Conservation (phyloP, 2,329 filamentous ascomycete genomes). For the Ophiostoma australiae region DNA sequence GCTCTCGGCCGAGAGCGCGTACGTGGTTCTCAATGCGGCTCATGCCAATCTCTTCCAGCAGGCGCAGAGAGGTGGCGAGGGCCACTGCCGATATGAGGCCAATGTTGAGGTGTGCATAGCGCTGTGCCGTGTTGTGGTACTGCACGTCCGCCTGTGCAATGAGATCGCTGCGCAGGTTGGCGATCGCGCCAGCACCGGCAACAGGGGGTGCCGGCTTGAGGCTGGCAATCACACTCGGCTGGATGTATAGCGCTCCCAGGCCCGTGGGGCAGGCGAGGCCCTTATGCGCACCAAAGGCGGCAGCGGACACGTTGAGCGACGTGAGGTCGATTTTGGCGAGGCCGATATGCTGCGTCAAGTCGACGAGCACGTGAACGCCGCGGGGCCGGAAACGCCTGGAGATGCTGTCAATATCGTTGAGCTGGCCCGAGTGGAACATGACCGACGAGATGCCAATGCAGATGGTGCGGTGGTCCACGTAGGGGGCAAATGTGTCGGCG, state of each 20-base stretch:
- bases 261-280: neutral
- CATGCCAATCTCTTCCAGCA: neutral
- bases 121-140: neutral
- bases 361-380: neutral
- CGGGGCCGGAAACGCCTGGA: neutral
- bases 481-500: neutral
- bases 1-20: neutral
- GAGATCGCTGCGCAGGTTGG: slow-evolving; percentile 1
- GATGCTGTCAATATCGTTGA: neutral
- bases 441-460: slow-evolving; percentile 1
- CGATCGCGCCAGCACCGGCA: neutral
- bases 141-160: neutral
- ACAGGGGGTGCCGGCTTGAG: neutral
- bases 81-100: neutral
- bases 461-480: neutral
- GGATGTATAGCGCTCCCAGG: neutral
- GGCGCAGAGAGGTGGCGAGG: neutral
- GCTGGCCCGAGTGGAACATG: slow-evolving; percentile 4
- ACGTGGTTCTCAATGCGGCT: slow-evolving; percentile 3
- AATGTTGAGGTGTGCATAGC: neutral
- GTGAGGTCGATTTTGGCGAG: neutral
- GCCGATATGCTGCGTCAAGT: slow-evolving; percentile 3
- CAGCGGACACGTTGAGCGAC: neutral
- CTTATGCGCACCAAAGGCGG: slow-evolving; percentile 4
- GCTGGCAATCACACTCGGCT: neutral